Evolutionary conservation across 345 rosid genomes (phyloP).

Genomic region (Punica granatum): DNA sequence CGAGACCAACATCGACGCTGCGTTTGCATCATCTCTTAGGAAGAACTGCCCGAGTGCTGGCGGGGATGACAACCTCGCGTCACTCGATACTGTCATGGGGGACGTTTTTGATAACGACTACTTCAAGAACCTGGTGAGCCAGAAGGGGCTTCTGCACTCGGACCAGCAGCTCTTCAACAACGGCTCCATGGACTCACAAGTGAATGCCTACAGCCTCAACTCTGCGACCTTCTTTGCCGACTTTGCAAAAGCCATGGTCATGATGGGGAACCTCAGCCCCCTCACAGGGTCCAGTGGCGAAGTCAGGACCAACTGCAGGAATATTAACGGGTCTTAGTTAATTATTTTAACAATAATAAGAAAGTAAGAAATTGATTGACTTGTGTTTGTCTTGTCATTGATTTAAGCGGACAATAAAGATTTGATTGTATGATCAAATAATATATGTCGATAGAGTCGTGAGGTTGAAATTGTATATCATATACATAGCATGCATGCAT

Average conservation of each 20-base stretch:
- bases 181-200: conserved; percentile 17
- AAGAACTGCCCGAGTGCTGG: conserved; percentile 17
- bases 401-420: too few relatives aligned
- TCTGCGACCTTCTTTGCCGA: conserved; percentile 20
- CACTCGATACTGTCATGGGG: conserved; percentile 18
- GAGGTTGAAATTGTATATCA: too few relatives aligned
- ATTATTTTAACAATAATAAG: background rate
- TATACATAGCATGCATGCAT: too few relatives aligned
- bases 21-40: conserved; percentile 15
- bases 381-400: too few relatives aligned
- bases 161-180: conserved; percentile 35
- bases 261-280: conserved; percentile 34
- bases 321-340: conserved; percentile 13
- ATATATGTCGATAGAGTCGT: background rate
- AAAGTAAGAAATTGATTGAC: too few relatives aligned
- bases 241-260: conserved; percentile 26
- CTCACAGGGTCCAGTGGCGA: conserved; percentile 33
- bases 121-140: conserved; percentile 22
- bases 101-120: conserved; percentile 22
- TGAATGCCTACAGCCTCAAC: conserved; percentile 16
- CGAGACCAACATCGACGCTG: conserved; percentile 20
- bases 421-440: background rate
- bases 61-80: conserved; percentile 12
- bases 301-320: conserved; percentile 31
- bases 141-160: conserved; percentile 32